Percentiles rank a stretch among this genome's conserved stretches.
Evolutionary conservation across 1,284 basidiomycete species (phyloP).

Genomic region (Cryptococcus sp.): DNA sequence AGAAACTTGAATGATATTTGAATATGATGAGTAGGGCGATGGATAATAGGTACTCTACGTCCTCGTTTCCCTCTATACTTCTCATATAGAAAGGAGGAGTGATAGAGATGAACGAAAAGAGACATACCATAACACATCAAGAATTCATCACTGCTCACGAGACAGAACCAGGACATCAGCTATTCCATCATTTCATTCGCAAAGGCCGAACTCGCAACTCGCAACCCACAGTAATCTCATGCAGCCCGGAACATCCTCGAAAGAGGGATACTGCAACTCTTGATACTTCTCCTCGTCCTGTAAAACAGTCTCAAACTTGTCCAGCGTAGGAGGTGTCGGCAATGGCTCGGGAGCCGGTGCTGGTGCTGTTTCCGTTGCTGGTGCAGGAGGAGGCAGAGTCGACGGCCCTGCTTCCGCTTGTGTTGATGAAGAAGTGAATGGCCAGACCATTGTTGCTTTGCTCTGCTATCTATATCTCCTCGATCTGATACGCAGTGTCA

Average conservation of each 20-base stretch:
- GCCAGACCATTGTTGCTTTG: not conserved
- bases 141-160: conserved; percentile 62
- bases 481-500: too few relatives aligned
- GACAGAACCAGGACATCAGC: not conserved
- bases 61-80: too few relatives aligned
- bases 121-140: conserved; percentile 69
- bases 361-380: not conserved
- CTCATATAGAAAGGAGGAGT: not conserved
- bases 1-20: not conserved
- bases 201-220: not conserved
- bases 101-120: not conserved
- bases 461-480: not conserved
- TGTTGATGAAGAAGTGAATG: not conserved
- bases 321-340: conserved; percentile 5
- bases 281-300: conserved; percentile 50
- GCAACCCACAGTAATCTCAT: conserved; percentile 63
- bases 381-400: not conserved
- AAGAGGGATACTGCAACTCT: conserved; percentile 60
- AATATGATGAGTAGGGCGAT: not conserved
- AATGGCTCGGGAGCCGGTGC: not conserved
- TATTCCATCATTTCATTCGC: not conserved
- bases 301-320: conserved; percentile 39
- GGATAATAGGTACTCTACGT: not conserved
- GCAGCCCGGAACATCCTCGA: conserved; percentile 78
- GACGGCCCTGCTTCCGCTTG: not conserved